Evolutionary conservation across 2,329 filamentous ascomycete genomes (phyloP).

Genomic region (Penicillium glabrum): DNA sequence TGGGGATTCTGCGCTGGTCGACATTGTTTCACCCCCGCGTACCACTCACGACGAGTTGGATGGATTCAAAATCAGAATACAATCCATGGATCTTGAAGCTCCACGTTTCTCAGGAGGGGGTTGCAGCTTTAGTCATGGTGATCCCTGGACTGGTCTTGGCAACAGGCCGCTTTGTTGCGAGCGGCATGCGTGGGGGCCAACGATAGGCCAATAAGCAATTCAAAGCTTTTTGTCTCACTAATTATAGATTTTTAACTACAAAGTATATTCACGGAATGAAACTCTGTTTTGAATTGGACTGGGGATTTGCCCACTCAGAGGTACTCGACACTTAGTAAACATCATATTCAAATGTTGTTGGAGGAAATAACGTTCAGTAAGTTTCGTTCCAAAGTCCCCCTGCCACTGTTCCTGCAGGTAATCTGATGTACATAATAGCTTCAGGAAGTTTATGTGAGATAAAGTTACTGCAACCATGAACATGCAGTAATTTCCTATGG

Average conservation of each 20-base stretch:
- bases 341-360: too few species aligned
- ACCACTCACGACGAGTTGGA: conserved; percentile 5
- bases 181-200: background rate
- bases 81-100: background rate
- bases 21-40: background rate
- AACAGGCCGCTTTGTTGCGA: background rate
- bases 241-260: background rate
- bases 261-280: background rate
- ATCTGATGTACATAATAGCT: background rate
- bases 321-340: too few species aligned
- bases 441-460: background rate
- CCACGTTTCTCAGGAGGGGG: background rate
- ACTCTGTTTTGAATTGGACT: background rate
- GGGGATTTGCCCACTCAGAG: too few species aligned
- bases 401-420: background rate
- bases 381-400: background rate
- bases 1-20: background rate
- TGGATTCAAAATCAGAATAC: background rate
- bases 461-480: background rate
- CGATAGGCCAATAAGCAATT: background rate
- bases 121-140: background rate
- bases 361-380: too few species aligned
- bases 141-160: background rate
- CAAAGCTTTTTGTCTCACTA: background rate
- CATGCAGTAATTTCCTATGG: background rate